Evolutionary conservation across 305 asterid species (phyloP), one percentile per base, ranked within the genome.

Genomic region (Lippia alba): DNA sequence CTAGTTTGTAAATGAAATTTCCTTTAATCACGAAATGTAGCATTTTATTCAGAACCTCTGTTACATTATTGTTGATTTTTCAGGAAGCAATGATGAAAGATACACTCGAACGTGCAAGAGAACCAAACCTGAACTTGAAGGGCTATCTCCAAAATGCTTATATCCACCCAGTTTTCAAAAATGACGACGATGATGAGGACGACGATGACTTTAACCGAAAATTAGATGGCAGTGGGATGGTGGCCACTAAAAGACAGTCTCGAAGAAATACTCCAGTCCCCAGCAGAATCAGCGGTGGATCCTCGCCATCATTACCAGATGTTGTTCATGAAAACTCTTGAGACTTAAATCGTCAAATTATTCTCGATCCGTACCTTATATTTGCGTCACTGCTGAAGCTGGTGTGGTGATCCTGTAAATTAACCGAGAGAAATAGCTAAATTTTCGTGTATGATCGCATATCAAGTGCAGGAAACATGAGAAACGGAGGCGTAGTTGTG

Each of bases 1-100:
- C 70, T 64, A 49, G 7, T 6, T 54, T 40, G 18, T 34, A 61
- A 60, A 32, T 19, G 18, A 48, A 8, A 16, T 1, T 40, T 70
- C 33, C 9, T 30, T n/a, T 56, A 49, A 15, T 40, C 12, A 8
- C 9, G 30, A 24, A 24, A 24, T 24, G 30, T 24, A 55, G 57
- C 50, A 12, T 16, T 33, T 16, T 41, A 2, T 30, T 8, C 14
- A 50, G 14, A 44, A 44, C 10, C 12, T 8, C 49, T 4, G 30
- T 24, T 39, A 6, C 32, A 66, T 54, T 51, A 8, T 61, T 46
- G 3, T 51, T 46, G 9, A 24, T 65, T 69, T 24, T 24, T 3
- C 78, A 80, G 84, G 84, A 90, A 65, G 96, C 95, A 18, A 85
- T 84, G 92, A 83, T 87, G 82, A 90, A 83, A 67, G 96, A 90